Evolutionary conservation across 1,284 basidiomycete species (phyloP).

Genomic region (Macrocystidia cucumis): DNA sequence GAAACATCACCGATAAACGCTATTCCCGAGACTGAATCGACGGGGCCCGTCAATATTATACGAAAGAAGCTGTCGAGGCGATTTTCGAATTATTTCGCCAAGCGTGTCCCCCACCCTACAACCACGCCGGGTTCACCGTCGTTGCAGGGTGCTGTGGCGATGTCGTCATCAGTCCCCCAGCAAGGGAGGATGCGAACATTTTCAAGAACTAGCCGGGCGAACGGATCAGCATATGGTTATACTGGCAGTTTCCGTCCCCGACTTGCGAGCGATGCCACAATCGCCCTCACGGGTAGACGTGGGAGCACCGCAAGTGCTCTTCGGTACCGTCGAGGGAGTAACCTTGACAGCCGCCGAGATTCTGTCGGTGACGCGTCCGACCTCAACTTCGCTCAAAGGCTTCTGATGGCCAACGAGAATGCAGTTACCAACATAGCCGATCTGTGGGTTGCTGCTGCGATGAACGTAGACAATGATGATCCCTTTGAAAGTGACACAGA

Average conservation of each 20-base stretch:
- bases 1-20: constrained; percentile 33
- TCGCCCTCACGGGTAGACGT: constrained; percentile 28
- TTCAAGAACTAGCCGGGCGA: constrained; percentile 46
- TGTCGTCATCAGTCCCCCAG: constrained; percentile 32
- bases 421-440: constrained; percentile 86
- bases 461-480: constrained; percentile 83
- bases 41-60: constrained; percentile 29
- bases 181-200: constrained; percentile 37
- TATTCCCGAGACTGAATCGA: constrained; percentile 32
- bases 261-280: constrained; percentile 37
- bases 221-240: constrained; percentile 80
- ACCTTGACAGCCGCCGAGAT: constrained; percentile 29
- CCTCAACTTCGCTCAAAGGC: constrained; percentile 80
- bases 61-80: constrained; percentile 40
- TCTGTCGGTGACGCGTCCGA: constrained; percentile 35
- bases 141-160: constrained; percentile 33
- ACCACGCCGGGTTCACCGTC: constrained; percentile 17
- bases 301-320: constrained; percentile 41
- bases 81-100: constrained; percentile 49
- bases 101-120: constrained; percentile 33
- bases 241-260: constrained; percentile 44
- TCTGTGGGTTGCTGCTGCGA: constrained; percentile 89
- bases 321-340: constrained; percentile 42
- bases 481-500: constrained; percentile 56
- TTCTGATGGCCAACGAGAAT: constrained; percentile 90